Percentiles rank a stretch among this genome's conserved stretches.
phyloP scores from a whole-genome alignment of 2,329 filamentous ascomycete genomes.

The Trichoderma koningii region DNA sequence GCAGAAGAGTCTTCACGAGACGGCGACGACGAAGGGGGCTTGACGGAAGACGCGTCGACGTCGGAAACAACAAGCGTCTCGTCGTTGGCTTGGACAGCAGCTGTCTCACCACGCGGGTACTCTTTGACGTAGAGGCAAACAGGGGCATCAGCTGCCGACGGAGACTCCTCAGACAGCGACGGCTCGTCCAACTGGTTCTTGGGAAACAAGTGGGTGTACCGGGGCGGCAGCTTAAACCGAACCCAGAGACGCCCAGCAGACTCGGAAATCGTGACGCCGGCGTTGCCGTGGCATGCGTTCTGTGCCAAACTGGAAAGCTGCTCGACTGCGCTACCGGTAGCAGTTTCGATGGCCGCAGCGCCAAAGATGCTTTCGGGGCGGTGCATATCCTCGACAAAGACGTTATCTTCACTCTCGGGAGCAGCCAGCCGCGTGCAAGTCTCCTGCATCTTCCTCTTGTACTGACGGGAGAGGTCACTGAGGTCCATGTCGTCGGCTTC shows the following conservation, averaged over 20 bases:
- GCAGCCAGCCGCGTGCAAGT: too few relatives aligned
- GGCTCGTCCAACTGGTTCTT: conserved; percentile 36
- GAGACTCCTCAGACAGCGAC: conserved; percentile 31
- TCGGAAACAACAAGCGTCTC: conserved; percentile 27
- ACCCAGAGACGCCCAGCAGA: conserved; percentile 40
- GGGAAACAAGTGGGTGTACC: conserved; percentile 39
- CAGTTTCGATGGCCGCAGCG: conserved; percentile 28
- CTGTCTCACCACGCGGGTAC: background rate
- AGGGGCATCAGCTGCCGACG: conserved; percentile 28
- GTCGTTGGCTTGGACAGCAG: background rate
- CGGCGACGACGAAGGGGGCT: background rate
- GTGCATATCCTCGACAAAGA: conserved; percentile 35
- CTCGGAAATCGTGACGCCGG: conserved; percentile 38
- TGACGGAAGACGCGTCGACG: background rate
- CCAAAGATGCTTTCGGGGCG: conserved; percentile 43
- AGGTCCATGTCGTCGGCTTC: conserved; percentile 7
- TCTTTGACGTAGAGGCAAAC: background rate
- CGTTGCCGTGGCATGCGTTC: conserved; percentile 35
- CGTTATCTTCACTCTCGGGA: too few relatives aligned
- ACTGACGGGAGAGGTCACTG: background rate
- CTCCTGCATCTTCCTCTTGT: background rate
- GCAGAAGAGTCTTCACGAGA: background rate
- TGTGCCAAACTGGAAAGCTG: conserved; percentile 36
- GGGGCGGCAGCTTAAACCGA: conserved; percentile 43
- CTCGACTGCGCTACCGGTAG: conserved; percentile 30